Conservation (phyloP, 225 moss, liverwort and hornwort genomes). For the Lunularia cruciata region DNA sequence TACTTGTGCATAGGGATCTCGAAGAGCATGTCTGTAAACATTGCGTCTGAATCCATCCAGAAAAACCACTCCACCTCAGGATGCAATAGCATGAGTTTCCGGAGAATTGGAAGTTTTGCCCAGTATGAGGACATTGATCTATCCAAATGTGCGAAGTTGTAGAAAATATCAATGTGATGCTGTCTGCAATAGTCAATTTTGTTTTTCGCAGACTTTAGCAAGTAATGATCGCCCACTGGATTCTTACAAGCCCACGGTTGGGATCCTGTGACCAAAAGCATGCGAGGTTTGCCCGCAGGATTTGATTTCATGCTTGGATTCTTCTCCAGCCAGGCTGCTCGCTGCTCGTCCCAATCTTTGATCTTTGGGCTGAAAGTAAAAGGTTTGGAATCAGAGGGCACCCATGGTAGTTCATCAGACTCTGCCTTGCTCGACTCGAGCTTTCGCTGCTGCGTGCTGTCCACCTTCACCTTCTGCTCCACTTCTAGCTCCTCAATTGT, state of each 20-base stretch:
- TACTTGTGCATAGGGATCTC: constrained; percentile 46
- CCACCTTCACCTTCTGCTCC: background rate
- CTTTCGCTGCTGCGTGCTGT: constrained; percentile 5
- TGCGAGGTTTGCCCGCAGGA: constrained; percentile 33
- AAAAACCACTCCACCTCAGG: constrained; percentile 54
- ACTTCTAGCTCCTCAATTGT: background rate
- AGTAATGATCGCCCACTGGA: constrained; percentile 39
- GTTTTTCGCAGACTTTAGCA: constrained; percentile 42
- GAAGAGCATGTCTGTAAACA: constrained; percentile 53
- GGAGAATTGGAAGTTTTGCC: constrained; percentile 47
- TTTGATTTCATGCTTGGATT: constrained; percentile 30
- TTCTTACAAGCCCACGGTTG: constrained; percentile 38
- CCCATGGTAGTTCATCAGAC: constrained; percentile 19
- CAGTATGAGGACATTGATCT: constrained; percentile 35
- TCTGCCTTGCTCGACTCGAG: constrained; percentile 14
- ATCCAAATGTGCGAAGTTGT: constrained; percentile 43
- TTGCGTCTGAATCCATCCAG: constrained; percentile 52
- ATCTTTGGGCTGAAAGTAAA: constrained; percentile 32
- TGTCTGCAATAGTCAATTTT: constrained; percentile 46
- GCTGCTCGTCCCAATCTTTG: constrained; percentile 41
- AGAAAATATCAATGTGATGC: constrained; percentile 43
- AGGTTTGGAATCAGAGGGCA: constrained; percentile 3
- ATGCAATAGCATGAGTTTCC: constrained; percentile 44
- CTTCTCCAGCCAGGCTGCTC: constrained; percentile 37
- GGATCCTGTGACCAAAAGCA: constrained; percentile 41